These are phyloP conservation scores for Aspergillus sclerotiicarbonarius DNA, from an alignment of 495 filamentous ascomycete species.

Conservation along the genomic window DNA sequence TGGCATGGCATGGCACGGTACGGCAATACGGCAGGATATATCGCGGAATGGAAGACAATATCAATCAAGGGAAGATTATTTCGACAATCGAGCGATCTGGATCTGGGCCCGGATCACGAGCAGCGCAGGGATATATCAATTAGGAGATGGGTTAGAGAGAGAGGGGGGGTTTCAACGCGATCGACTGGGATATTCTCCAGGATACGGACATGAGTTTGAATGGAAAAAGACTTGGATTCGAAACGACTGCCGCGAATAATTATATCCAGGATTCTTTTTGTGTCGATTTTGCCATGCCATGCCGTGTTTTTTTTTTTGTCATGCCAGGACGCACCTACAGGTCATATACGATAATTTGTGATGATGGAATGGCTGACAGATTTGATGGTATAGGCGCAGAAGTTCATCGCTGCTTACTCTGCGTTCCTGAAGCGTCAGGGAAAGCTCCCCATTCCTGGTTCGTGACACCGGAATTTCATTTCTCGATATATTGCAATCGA, in stretches of 20 bases:
- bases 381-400: conserved; percentile 64
- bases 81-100: too few species aligned
- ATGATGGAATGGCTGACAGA: conserved; percentile 17
- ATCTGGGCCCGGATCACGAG: too few species aligned
- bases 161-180: too few species aligned
- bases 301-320: not conserved
- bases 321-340: not conserved
- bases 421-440: conserved; percentile 98
- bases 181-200: too few species aligned
- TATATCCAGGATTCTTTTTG: too few species aligned
- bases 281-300: not conserved
- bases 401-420: conserved; percentile 93
- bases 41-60: not conserved
- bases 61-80: not conserved
- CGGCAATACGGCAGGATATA: not conserved
- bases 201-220: too few species aligned
- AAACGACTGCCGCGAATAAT: too few species aligned
- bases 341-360: not conserved
- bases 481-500: not conserved
- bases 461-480: conserved; percentile 14
- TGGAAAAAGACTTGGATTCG: too few species aligned
- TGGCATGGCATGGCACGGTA: conserved; percentile 12
- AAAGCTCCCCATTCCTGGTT: conserved; percentile 94
- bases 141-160: too few species aligned
- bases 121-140: too few species aligned